Base-by-base conservation (phyloP, 805 yeast species). In the Teunomyces tritomae region DNA sequence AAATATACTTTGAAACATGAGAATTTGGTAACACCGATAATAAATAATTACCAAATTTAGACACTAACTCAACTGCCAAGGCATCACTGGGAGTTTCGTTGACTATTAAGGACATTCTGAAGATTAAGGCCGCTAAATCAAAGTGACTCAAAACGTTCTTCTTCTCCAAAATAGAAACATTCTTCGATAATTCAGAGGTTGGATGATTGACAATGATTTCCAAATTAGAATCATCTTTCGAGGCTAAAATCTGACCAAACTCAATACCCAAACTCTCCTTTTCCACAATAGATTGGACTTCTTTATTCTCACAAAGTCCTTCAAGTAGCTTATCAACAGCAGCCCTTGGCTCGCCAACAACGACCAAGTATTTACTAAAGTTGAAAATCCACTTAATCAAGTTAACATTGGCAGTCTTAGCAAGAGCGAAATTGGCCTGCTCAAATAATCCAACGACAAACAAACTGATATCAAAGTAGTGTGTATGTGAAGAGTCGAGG, bases 381-480 rank as follows among this genome's bases (percentile, higher is more conserved):
- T 75, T 55, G 8, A 70, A 57, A 1, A 87, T 46, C 89, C 91
- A 87, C 42, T 62, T 57, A 16, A 70, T 54, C 3, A 65, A 14
- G 8, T 47, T 47, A 0, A 62, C 27, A 5, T 58, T 57, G 14
- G 57, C 59, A 8, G 54, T 49, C 0, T 63, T 66, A 7, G 45
- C 11, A 4, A 73, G 68, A 8, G 80, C 75, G 59, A 76, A 87
- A 45, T 74, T 71, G 64, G 85, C 77, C 59, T 90, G 97, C 53
- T 90, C 97, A 39, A 82, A 63, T 5, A 71, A 53, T 1, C 61
- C 67, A 41, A 71, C 61, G 2, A 67, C 51, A 44, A 73, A 69
- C 14, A 67, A 55, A 52, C 73, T 66, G 9, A 62, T 46, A 46
- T 67, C 68, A 5, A 54, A 45, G 42, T 61, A 69, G n/a, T 52